Evolutionary conservation across 2,329 filamentous ascomycete genomes (phyloP).

Genomic region (Rugonectria rugulosa): DNA sequence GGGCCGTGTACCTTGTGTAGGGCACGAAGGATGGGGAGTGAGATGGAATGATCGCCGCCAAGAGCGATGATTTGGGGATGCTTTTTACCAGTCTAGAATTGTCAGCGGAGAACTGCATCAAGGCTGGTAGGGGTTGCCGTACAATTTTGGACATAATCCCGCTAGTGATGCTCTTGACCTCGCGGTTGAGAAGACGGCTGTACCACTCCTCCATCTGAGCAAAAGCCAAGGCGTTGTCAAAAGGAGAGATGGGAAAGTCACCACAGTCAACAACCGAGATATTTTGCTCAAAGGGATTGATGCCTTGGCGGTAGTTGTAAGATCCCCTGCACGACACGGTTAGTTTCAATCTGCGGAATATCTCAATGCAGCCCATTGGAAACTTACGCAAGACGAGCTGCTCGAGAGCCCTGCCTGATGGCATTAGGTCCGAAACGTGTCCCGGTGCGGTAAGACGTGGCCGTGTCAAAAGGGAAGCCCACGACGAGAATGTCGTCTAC

Average conservation of each 20-base stretch:
- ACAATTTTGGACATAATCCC: not conserved
- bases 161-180: not conserved
- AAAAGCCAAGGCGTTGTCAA: constrained; percentile 11
- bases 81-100: not conserved
- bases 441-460: constrained; percentile 9
- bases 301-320: constrained; percentile 6
- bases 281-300: not conserved
- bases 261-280: constrained; percentile 13
- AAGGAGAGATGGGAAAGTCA: constrained; percentile 13
- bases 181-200: not conserved
- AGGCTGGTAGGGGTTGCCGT: no score
- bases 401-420: constrained; percentile 9
- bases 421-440: constrained; percentile 12
- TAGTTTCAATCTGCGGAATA: not conserved
- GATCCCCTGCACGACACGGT: not conserved
- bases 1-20: constrained; percentile 5
- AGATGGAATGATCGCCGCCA: constrained; percentile 11
- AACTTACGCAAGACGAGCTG: not conserved
- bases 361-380: not conserved
- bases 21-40: not conserved
- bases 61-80: constrained; percentile 13
- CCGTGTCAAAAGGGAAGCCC: constrained; percentile 14
- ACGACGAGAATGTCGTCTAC: constrained; percentile 10
- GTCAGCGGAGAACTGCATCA: no score
- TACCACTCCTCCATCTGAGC: constrained; percentile 19